Conservation (phyloP, 1,139 yeast species). For the Protomyces inouyei region DNA sequence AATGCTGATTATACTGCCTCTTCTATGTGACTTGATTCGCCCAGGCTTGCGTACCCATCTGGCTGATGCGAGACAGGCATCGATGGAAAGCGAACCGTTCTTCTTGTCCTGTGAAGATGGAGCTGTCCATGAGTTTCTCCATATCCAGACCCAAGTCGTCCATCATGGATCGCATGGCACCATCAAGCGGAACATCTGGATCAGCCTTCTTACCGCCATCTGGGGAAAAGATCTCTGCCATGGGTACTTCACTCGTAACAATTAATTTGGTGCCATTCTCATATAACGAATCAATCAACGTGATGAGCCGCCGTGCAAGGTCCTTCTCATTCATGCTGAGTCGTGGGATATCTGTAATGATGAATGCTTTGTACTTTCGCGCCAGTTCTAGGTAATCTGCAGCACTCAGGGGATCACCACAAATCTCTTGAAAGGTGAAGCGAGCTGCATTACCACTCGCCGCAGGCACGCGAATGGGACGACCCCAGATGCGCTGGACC, state of each 20-base stretch:
- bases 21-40: slow-evolving; percentile 44
- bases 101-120: slow-evolving; percentile 83
- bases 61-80: slow-evolving; percentile 82
- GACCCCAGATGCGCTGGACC: slow-evolving; percentile 75
- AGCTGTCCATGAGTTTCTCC: slow-evolving; percentile 67
- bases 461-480: slow-evolving; percentile 67
- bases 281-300: slow-evolving; percentile 90
- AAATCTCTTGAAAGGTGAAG: slow-evolving; percentile 75
- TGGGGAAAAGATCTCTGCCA: slow-evolving; percentile 59
- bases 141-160: slow-evolving; percentile 69
- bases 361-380: slow-evolving; percentile 65
- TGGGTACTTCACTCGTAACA: slow-evolving; percentile 81
- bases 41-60: slow-evolving; percentile 95
- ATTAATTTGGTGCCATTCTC: slow-evolving; percentile 84
- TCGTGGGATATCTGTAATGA: slow-evolving; percentile 86
- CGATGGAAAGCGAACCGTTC: slow-evolving; percentile 96
- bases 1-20: not conserved
- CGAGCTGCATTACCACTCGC: slow-evolving; percentile 80
- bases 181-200: slow-evolving; percentile 23
- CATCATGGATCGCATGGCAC: slow-evolving; percentile 52
- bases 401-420: slow-evolving; percentile 87
- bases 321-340: slow-evolving; percentile 74
- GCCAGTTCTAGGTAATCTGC: slow-evolving; percentile 90
- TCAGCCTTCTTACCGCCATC: slow-evolving; percentile 23
- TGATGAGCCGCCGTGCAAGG: slow-evolving; percentile 80